phyloP scores from a whole-genome alignment of 441 rosid species.

The Adansonia rubrostipa region DNA sequence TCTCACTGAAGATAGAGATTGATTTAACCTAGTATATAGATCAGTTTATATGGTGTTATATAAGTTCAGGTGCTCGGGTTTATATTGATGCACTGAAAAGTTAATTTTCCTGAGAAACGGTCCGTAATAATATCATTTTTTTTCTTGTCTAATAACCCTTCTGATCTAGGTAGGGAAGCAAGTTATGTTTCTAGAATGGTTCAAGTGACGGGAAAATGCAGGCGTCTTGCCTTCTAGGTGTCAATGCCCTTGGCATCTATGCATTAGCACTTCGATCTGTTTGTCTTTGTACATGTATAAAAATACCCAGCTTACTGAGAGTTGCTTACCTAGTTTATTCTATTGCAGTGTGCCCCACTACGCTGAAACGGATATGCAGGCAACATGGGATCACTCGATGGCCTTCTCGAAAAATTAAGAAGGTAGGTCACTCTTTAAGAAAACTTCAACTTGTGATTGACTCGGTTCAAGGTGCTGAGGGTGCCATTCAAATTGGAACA shows the following conservation, averaged over 20 bases:
- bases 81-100: neutral
- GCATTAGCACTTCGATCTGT: neutral
- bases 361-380: constrained; percentile 90
- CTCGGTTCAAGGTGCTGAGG: constrained; percentile 77
- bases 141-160: neutral
- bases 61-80: neutral
- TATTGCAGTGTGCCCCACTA: constrained; percentile 88
- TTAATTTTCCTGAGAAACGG: neutral
- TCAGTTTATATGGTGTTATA: neutral
- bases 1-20: constrained; percentile 18
- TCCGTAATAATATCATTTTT: neutral
- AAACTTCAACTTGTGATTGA: constrained; percentile 84
- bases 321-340: constrained; percentile 25
- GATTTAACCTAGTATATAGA: neutral
- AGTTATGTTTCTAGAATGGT: neutral
- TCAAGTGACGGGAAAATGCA: neutral
- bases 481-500: constrained; percentile 69
- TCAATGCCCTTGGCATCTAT: neutral
- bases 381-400: constrained; percentile 89
- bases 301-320: neutral
- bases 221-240: neutral
- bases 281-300: neutral
- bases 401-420: constrained; percentile 93
- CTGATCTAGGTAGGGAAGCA: neutral
- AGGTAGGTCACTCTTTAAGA: constrained; percentile 79